Base-by-base conservation (phyloP, 108 stramenopile genomes). In the Skeletonema potamos region DNA sequence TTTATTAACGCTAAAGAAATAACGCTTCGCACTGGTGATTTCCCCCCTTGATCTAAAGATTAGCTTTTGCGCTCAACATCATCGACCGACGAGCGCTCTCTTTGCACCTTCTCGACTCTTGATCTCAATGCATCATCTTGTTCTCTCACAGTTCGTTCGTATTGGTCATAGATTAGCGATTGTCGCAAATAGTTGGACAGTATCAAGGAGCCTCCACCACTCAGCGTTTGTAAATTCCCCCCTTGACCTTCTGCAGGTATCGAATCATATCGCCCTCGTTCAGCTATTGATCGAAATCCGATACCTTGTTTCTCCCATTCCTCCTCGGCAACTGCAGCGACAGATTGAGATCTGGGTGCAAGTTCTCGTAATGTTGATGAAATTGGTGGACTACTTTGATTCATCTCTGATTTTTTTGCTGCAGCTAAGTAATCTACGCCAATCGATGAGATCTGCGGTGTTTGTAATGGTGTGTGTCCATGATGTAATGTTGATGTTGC, bases 271-370 rank as follows among this genome's bases (percentile, higher is more conserved):
- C 17, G 24, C 27, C 88, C 85, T 56, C 74, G 81, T 82, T 94
- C 93, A 11, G 91, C 93, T 37, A 83, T 58, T 2, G 89, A 86
- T 36, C 56, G 76, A 73, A 89, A 94, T 30, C 86, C 89, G 62
- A 94, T 94, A 1, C 93, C 93, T 73, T 79, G 83, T 44, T 85
- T 89, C 29, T 82, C 86, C 91, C 91, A 92, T 85, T 94, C 91
- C 41, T 92, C 91, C 72, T 94, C 91, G 37, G 88, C 88, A 20
- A 89, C 86, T 9, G 88, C 88, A 13, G 79, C 86, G 9, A 89
- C 82, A n/a, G 85, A 72, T 70, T 82, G 84, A 24, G 72, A 74
- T 67, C 74, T 63, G 13, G 88, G 88, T 43, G 88, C 77, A 9
- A 86, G 58, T 33, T 68, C 27, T 24, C 58, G 33, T 18, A 67